These are phyloP conservation scores for Trichocomaceae sp. DNA, from an alignment of 2,329 filamentous ascomycete genomes.

Conservation along the genomic window DNA sequence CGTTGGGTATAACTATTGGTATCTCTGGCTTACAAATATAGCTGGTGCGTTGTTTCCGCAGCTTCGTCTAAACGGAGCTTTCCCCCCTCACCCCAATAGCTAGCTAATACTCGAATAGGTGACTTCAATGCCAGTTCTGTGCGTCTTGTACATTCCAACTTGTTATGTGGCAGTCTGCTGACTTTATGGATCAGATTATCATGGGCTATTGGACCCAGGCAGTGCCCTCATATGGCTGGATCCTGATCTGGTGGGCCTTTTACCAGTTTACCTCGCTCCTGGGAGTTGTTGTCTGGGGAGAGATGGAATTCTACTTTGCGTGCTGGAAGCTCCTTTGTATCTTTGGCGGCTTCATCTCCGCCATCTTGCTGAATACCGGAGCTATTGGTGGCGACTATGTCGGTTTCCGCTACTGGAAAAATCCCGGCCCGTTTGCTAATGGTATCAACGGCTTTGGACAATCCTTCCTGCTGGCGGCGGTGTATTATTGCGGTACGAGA, in stretches of 20 bases:
- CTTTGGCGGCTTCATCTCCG: slow-evolving; percentile 27
- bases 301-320: slow-evolving; percentile 37
- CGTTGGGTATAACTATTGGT: slow-evolving; percentile 24
- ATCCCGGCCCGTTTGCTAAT: slow-evolving; percentile 14
- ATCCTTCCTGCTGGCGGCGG: slow-evolving; percentile 31
- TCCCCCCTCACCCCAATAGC: too few relatives aligned
- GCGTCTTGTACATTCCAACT: slow-evolving; percentile 23
- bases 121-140: neutral
- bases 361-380: slow-evolving; percentile 30
- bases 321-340: slow-evolving; percentile 30
- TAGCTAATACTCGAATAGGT: neutral
- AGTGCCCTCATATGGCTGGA: slow-evolving; percentile 34
- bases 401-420: slow-evolving; percentile 29
- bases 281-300: slow-evolving; percentile 38
- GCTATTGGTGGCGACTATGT: slow-evolving; percentile 31
- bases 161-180: slow-evolving; percentile 26
- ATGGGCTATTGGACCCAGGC: slow-evolving; percentile 26
- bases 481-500: slow-evolving; percentile 30
- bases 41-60: slow-evolving; percentile 19
- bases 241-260: slow-evolving; percentile 34
- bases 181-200: neutral
- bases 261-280: slow-evolving; percentile 21
- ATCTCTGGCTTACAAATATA: slow-evolving; percentile 8
- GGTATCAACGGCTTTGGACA: slow-evolving; percentile 27
- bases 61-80: neutral